phyloP scores from a whole-genome alignment of 2,329 filamentous ascomycete species.

The Colletotrichum melonis region DNA sequence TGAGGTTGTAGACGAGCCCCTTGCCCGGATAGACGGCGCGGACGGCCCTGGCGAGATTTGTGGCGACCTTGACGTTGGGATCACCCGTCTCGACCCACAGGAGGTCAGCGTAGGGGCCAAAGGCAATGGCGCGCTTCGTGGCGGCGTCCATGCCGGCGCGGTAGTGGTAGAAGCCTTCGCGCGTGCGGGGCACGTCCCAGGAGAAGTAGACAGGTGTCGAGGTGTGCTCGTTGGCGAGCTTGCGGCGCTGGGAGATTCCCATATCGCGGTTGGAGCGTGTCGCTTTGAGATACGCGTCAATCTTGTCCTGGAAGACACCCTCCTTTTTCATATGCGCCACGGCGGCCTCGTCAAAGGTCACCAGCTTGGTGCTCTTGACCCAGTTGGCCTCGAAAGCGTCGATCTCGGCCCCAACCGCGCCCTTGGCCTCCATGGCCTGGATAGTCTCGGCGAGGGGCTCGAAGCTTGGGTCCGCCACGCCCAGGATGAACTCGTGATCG shows the following conservation, averaged over 20 bases:
- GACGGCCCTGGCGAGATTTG: constrained; percentile 81
- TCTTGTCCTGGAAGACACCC: constrained; percentile 70
- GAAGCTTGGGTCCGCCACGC: constrained; percentile 78
- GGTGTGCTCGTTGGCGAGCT: constrained; percentile 75
- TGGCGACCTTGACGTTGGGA: constrained; percentile 82
- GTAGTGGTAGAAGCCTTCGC: constrained; percentile 95
- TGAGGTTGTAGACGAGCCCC: constrained; percentile 95
- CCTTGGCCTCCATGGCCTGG: constrained; percentile 87
- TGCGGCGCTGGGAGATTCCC: constrained; percentile 81
- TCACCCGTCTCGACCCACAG: constrained; percentile 98
- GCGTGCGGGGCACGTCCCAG: constrained; percentile 92
- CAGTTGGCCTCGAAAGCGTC: constrained; percentile 87
- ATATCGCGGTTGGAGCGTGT: constrained; percentile 75
- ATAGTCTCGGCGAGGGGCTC: constrained; percentile 89
- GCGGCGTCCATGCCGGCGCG: constrained; percentile 84
- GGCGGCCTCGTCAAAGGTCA: constrained; percentile 93
- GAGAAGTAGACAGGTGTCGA: constrained; percentile 81
- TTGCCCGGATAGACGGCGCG: constrained; percentile 78
- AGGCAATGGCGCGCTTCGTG: constrained; percentile 92
- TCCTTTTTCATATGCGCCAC: constrained; percentile 77
- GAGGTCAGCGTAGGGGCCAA: constrained; percentile 92
- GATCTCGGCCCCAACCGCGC: constrained; percentile 82
- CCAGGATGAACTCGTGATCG: constrained; percentile 97
- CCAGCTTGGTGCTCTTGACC: constrained; percentile 86
- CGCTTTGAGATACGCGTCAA: constrained; percentile 74